Conservation (phyloP, 148 eudicot species). For the Rhododendron molle region DNA sequence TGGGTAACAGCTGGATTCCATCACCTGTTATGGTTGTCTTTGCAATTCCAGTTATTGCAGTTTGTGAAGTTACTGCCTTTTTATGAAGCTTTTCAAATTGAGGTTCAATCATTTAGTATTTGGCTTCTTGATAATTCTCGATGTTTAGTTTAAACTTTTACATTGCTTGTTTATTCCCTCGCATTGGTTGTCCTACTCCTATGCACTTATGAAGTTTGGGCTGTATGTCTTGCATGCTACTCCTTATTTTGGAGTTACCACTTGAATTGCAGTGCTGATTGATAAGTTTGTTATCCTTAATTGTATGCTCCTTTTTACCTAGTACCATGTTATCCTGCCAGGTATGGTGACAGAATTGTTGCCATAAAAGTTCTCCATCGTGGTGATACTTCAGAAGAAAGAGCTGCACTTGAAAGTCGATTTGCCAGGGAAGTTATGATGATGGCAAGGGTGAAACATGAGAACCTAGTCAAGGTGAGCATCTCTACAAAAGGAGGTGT, state of each 20-base stretch:
- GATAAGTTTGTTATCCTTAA: background rate
- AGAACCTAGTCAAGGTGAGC: conserved; percentile 78
- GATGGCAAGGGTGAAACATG: conserved; percentile 93
- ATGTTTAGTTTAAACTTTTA: background rate
- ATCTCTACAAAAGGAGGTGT: background rate
- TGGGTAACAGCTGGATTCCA: background rate
- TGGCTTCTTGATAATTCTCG: background rate
- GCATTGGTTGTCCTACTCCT: background rate
- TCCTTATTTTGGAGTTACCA: background rate
- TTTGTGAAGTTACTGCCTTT: background rate
- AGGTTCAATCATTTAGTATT: background rate
- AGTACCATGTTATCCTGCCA: conserved; percentile 17
- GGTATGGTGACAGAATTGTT: conserved; percentile 79
- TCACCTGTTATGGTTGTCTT: background rate
- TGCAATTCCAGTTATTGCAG: background rate
- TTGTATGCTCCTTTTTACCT: background rate
- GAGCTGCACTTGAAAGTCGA: conserved; percentile 63
- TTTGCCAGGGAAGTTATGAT: conserved; percentile 88
- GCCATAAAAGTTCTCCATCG: conserved; percentile 85
- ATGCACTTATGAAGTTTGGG: background rate
- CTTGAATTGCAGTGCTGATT: background rate
- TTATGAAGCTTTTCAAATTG: background rate
- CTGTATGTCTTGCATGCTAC: background rate
- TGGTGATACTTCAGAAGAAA: conserved; percentile 71
- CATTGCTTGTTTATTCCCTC: background rate